Conservation (phyloP, 179 eudicot species). For the Spinacia oleracea region DNA sequence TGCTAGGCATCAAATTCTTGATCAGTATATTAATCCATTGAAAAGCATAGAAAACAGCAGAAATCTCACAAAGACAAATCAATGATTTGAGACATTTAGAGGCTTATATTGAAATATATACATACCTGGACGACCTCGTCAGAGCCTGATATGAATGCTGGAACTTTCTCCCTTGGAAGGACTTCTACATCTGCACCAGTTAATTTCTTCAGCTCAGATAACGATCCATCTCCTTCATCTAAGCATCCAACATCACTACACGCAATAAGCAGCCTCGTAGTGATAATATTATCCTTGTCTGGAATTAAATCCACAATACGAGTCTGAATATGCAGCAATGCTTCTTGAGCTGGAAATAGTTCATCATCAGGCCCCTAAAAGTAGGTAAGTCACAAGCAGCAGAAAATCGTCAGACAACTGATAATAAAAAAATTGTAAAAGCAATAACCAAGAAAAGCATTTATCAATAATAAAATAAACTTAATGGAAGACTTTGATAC, state of each 20-base stretch:
- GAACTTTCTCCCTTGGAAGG: constrained; percentile 70
- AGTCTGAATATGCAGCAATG: constrained; percentile 92
- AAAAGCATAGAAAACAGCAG: background rate
- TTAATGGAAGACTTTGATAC: constrained; percentile 33
- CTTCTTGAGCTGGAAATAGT: constrained; percentile 99
- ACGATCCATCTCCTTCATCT: constrained; percentile 53
- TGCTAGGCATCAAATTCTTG: background rate
- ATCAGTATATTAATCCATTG: background rate
- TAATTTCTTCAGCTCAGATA: constrained; percentile 63
- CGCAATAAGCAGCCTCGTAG: constrained; percentile 77
- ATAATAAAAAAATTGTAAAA: background rate
- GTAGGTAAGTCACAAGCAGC: constrained; percentile 28
- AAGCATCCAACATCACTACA: constrained; percentile 70
- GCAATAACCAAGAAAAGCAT: background rate
- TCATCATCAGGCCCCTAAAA: constrained; percentile 99
- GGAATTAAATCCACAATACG: constrained; percentile 81
- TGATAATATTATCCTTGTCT: constrained; percentile 77
- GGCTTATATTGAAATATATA: background rate
- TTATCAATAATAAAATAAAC: background rate
- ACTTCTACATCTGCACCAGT: constrained; percentile 79
- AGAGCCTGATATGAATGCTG: constrained; percentile 51
- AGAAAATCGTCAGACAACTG: constrained; percentile 24
- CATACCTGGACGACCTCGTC: constrained; percentile 85
- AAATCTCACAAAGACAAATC: constrained; percentile 6
- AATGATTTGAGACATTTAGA: background rate